Conservation (phyloP, 225 moss, liverwort and hornwort genomes). For the Polytrichum formosum region DNA sequence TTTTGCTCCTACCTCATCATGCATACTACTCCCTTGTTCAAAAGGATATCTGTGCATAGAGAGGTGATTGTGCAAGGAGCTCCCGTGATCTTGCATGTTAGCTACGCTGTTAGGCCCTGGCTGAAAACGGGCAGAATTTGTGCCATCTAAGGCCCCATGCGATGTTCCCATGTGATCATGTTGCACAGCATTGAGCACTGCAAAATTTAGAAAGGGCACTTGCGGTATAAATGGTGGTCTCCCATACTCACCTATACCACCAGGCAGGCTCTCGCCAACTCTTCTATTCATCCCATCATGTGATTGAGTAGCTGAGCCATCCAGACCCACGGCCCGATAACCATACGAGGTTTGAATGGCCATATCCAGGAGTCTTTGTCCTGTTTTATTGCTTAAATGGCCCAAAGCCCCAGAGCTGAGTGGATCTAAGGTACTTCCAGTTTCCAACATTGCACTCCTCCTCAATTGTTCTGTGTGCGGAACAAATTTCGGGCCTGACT, state of each 20-base stretch:
- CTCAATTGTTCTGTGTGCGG: slow-evolving; percentile 35
- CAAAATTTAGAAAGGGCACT: slow-evolving; percentile 24
- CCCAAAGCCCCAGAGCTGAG: slow-evolving; percentile 41
- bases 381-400: slow-evolving; percentile 52
- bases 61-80: slow-evolving; percentile 24
- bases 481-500: slow-evolving; percentile 30
- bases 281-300: slow-evolving; percentile 17
- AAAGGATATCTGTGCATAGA: slow-evolving; percentile 24
- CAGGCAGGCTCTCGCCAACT: slow-evolving; percentile 16
- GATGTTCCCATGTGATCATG: slow-evolving; percentile 12
- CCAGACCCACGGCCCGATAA: slow-evolving; percentile 39
- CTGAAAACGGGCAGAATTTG: slow-evolving; percentile 17
- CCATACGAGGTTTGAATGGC: slow-evolving; percentile 50
- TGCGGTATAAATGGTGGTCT: slow-evolving; percentile 24
- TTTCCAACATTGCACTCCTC: slow-evolving; percentile 43
- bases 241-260: slow-evolving; percentile 19
- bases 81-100: slow-evolving; percentile 20
- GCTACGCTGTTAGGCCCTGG: slow-evolving; percentile 19
- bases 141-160: slow-evolving; percentile 12
- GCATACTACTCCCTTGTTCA: slow-evolving; percentile 20
- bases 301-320: slow-evolving; percentile 13
- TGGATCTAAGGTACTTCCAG: slow-evolving; percentile 39
- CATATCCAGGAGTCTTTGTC: slow-evolving; percentile 42
- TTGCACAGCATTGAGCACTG: slow-evolving; percentile 22
- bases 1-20: slow-evolving; percentile 17